Evolutionary conservation across 1,139 yeast genomes (phyloP).

Genomic region (Yamadazyma pseudoaaseri): DNA sequence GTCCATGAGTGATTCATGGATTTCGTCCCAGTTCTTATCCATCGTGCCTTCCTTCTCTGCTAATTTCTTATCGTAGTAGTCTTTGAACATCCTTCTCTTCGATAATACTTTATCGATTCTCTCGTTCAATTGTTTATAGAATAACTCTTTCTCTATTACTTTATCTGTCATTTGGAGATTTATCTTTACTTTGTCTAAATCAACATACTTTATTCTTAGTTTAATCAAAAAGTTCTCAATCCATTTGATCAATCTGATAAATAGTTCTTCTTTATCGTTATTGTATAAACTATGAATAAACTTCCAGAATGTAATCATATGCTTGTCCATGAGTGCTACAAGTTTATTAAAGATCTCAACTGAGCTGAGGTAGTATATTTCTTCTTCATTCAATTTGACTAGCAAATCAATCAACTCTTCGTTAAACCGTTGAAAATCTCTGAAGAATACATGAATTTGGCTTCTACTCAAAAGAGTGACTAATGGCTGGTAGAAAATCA

Average conservation of each 20-base stretch:
- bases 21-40: conserved; percentile 48
- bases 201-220: conserved; percentile 58
- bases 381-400: conserved; percentile 48
- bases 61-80: conserved; percentile 22
- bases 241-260: conserved; percentile 73
- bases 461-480: conserved; percentile 75
- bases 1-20: conserved; percentile 44
- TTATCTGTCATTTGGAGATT: conserved; percentile 24
- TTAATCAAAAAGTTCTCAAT: conserved; percentile 53
- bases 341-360: conserved; percentile 63
- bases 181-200: conserved; percentile 44
- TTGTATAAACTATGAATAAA: conserved; percentile 76
- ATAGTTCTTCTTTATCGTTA: conserved; percentile 70
- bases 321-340: conserved; percentile 62
- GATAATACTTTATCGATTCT: conserved; percentile 26
- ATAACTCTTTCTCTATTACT: conserved; percentile 22
- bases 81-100: conserved; percentile 35
- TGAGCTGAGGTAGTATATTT: conserved; percentile 43
- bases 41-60: conserved; percentile 32
- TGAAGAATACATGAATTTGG: conserved; percentile 71
- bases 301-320: conserved; percentile 66
- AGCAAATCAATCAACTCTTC: conserved; percentile 60
- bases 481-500: conserved; percentile 82
- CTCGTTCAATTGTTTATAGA: conserved; percentile 30
- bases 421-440: conserved; percentile 70